Evolutionary conservation across 169 alveolate genomes (phyloP).

Genomic region (Plasmodium ovale): DNA sequence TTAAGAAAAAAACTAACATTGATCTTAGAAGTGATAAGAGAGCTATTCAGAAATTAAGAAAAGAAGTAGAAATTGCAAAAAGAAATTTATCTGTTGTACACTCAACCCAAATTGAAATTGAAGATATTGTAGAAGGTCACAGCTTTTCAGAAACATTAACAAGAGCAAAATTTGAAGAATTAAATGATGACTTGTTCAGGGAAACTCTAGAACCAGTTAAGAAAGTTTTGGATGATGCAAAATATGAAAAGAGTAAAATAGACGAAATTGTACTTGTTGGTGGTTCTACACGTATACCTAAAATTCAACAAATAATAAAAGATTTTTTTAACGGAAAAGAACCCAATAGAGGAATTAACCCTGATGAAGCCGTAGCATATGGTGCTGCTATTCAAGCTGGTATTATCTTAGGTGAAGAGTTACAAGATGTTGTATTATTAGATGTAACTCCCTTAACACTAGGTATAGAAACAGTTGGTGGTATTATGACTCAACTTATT

Average conservation of each 20-base stretch:
- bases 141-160: slow-evolving; percentile 94
- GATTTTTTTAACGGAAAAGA: slow-evolving; percentile 95
- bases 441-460: slow-evolving; percentile 97
- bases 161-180: slow-evolving; percentile 96
- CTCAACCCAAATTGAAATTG: slow-evolving; percentile 92
- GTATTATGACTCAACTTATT: slow-evolving; percentile 95
- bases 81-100: slow-evolving; percentile 95
- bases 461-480: slow-evolving; percentile 85
- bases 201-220: slow-evolving; percentile 94
- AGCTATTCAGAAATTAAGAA: slow-evolving; percentile 97
- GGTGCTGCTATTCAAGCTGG: slow-evolving; percentile 99
- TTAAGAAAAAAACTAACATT: slow-evolving; percentile 92
- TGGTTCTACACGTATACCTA: slow-evolving; percentile 97
- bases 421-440: slow-evolving; percentile 93
- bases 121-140: slow-evolving; percentile 92
- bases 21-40: slow-evolving; percentile 95
- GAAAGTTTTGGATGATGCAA: slow-evolving; percentile 93
- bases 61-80: slow-evolving; percentile 98
- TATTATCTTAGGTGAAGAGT: slow-evolving; percentile 94
- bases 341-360: slow-evolving; percentile 94
- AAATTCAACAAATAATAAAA: slow-evolving; percentile 92
- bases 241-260: slow-evolving; percentile 91
- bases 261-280: slow-evolving; percentile 98
- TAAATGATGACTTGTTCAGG: slow-evolving; percentile 92
- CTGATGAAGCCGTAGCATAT: slow-evolving; percentile 97